Percentiles rank a stretch among this genome's conserved stretches.
phyloP scores from a whole-genome alignment of 495 filamentous ascomycete species.

The Penicillium cosmopolitanum region DNA sequence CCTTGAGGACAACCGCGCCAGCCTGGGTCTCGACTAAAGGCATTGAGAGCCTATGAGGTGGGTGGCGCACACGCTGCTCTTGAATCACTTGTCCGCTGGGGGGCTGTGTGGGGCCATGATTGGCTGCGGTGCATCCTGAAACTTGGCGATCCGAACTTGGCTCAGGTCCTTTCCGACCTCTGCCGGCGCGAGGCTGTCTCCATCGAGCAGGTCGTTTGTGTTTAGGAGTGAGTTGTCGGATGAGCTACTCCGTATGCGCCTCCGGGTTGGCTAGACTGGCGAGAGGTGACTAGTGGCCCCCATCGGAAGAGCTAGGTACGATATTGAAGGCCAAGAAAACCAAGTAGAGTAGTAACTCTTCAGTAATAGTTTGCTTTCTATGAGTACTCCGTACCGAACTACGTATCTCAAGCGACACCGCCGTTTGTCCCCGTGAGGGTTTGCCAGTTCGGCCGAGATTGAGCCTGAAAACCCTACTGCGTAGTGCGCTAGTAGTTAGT shows the following conservation, averaged over 20 bases:
- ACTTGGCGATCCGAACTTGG: slow-evolving; percentile 39
- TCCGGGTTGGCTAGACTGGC: slow-evolving; percentile 13
- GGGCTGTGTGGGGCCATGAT: slow-evolving; percentile 14
- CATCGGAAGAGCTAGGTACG: slow-evolving; percentile 10
- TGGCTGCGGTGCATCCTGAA: slow-evolving; percentile 28
- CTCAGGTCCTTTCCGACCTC: slow-evolving; percentile 30
- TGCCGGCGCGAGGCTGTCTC: slow-evolving; percentile 19
- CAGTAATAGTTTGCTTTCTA: neutral
- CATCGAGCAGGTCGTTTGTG: slow-evolving; percentile 1
- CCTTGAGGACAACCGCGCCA: slow-evolving; percentile 13
- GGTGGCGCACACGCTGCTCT: slow-evolving; percentile 33
- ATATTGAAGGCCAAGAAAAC: neutral
- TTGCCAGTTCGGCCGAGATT: slow-evolving; percentile 12
- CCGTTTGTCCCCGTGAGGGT: slow-evolving; percentile 6
- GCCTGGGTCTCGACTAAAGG: slow-evolving; percentile 15
- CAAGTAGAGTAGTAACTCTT: neutral
- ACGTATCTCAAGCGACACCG: neutral
- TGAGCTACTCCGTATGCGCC: neutral
- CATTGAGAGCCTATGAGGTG: slow-evolving; percentile 29
- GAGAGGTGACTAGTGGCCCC: slow-evolving; percentile 2
- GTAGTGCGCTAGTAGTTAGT: neutral
- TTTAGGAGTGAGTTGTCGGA: slow-evolving; percentile 3
- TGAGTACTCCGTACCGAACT: neutral
- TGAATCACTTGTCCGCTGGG: slow-evolving; percentile 6
- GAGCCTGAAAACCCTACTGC: neutral